These are phyloP conservation scores for Prunus fruticosa DNA, from an alignment of 306 rosid species.

Conservation along the genomic window DNA sequence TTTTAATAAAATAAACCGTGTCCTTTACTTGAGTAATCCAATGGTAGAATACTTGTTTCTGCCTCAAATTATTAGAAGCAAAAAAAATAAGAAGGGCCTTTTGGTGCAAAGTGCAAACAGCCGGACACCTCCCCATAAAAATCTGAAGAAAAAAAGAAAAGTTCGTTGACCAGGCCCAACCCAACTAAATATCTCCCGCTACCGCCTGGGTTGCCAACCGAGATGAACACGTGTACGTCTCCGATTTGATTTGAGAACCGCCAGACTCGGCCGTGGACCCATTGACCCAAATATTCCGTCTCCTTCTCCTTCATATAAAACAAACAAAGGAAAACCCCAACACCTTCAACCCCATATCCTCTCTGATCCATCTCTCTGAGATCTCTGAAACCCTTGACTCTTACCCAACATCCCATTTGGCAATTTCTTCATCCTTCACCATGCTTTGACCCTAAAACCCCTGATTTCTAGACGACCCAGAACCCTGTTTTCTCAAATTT, in stretches of 20 bases:
- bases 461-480: slow-evolving; percentile 4
- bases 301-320: neutral
- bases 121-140: neutral
- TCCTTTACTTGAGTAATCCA: too few species aligned
- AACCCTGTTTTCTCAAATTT: slow-evolving; percentile 4
- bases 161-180: slow-evolving; percentile 9
- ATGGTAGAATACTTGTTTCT: too few species aligned
- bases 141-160: neutral
- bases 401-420: neutral
- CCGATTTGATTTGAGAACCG: slow-evolving; percentile 10
- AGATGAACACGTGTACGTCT: slow-evolving; percentile 33
- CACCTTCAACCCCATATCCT: neutral
- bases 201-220: neutral
- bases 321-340: neutral
- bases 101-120: neutral
- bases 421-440: neutral
- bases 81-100: neutral
- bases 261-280: neutral
- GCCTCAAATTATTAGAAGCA: neutral
- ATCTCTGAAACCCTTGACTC: neutral
- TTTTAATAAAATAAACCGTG: neutral
- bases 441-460: neutral
- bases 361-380: neutral
- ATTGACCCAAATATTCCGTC: neutral
- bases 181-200: neutral